Evolutionary conservation across 208 protist genomes (phyloP).

Genomic region (Borovskyia barvae): DNA sequence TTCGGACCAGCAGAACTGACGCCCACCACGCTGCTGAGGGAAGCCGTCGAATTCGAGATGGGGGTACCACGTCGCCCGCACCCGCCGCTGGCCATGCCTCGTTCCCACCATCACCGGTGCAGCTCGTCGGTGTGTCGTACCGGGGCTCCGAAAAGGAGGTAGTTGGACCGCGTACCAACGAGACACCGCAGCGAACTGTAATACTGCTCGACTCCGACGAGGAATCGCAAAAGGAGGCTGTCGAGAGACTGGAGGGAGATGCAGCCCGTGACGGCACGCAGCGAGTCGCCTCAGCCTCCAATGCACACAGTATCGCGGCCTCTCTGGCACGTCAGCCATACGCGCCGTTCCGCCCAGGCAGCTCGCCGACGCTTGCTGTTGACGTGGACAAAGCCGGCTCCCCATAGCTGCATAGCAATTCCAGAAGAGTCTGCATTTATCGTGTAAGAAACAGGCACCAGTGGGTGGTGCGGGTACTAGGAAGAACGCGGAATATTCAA

Average conservation of each 20-base stretch:
- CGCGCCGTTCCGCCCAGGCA: slow-evolving; percentile 30
- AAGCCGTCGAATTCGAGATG: no score
- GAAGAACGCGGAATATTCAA: no score
- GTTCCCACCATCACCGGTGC: slow-evolving; percentile 16
- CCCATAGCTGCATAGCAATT: not conserved
- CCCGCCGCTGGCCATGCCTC: no score
- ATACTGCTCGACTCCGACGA: slow-evolving; percentile 26
- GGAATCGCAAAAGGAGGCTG: not conserved
- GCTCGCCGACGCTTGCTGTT: slow-evolving; percentile 22
- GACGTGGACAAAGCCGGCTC: slow-evolving; percentile 25
- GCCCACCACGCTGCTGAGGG: not conserved
- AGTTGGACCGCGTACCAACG: not conserved
- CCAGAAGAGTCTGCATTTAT: not conserved
- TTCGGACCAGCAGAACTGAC: slow-evolving; percentile 2
- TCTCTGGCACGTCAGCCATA: slow-evolving; percentile 16
- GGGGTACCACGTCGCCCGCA: no score
- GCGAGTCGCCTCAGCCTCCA: no score
- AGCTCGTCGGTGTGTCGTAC: slow-evolving; percentile 5
- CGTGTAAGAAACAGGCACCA: no score
- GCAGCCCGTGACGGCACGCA: no score
- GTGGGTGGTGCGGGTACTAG: no score
- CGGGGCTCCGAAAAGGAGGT: not conserved
- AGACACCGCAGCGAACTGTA: slow-evolving; percentile 11
- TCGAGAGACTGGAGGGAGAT: not conserved
- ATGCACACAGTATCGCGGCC: slow-evolving; percentile 9